A percentile compares a stretch with the other conserved stretches of the same genome.
Evolutionary conservation across 768 basidiomycete species (phyloP).

Genomic region (Lyophyllum atratum): DNA sequence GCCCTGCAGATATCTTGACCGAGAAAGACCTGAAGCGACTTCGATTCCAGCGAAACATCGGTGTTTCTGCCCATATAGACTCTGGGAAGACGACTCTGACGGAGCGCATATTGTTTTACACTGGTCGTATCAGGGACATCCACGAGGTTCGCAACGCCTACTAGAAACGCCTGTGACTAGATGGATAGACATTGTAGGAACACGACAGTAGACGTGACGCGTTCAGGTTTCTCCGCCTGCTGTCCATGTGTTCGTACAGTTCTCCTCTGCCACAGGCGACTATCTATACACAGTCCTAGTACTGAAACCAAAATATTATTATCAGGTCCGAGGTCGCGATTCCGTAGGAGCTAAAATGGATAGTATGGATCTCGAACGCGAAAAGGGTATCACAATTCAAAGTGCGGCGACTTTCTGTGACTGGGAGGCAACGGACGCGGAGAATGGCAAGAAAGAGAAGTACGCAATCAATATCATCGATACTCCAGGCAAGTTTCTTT

Average conservation of each 20-base stretch:
- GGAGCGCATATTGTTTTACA: slow-evolving; percentile 94
- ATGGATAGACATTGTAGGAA: slow-evolving; percentile 6
- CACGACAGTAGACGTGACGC: slow-evolving; percentile 6
- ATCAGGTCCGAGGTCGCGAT: slow-evolving; percentile 88
- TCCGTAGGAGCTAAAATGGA: slow-evolving; percentile 99
- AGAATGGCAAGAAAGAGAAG: slow-evolving; percentile 66
- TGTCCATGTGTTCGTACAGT: slow-evolving; percentile 14
- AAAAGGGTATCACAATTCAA: slow-evolving; percentile 99
- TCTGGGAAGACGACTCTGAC: slow-evolving; percentile 98
- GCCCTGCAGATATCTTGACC: slow-evolving; percentile 50
- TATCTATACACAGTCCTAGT: slow-evolving; percentile 9
- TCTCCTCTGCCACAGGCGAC: slow-evolving; percentile 21
- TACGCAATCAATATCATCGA: slow-evolving; percentile 98
- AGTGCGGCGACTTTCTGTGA: slow-evolving; percentile 98
- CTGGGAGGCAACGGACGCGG: slow-evolving; percentile 76
- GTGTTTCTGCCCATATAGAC: slow-evolving; percentile 93
- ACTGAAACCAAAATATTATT: slow-evolving; percentile 7
- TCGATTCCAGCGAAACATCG: slow-evolving; percentile 87
- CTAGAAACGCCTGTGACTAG: slow-evolving; percentile 19
- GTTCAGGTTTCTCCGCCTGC: not conserved
- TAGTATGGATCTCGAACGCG: slow-evolving; percentile 97
- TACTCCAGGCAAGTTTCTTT: slow-evolving; percentile 72
- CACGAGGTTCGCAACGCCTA: slow-evolving; percentile 74
- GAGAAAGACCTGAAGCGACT: slow-evolving; percentile 69
- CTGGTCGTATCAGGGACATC: slow-evolving; percentile 92